Conservation (phyloP, 108 stramenopile species). For the Schizochytrium sp. region DNA sequence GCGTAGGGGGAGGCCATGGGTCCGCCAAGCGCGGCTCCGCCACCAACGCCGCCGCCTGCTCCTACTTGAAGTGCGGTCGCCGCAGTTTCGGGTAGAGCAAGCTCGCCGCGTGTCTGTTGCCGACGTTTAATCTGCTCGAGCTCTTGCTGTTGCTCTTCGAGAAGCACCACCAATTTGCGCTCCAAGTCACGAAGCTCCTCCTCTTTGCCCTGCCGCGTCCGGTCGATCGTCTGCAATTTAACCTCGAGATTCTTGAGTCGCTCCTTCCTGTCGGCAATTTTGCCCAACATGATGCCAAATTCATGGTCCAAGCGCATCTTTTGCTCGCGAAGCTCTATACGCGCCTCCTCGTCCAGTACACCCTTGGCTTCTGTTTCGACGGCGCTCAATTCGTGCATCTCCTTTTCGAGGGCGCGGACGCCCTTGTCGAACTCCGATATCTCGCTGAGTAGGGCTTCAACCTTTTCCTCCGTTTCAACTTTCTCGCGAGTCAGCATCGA, state of each 20-base stretch:
- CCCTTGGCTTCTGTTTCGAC: conserved; percentile 60
- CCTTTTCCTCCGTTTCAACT: conserved; percentile 60
- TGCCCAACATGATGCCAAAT: conserved; percentile 65
- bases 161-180: conserved; percentile 71
- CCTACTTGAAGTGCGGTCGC: neutral
- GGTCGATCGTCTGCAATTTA: conserved; percentile 55
- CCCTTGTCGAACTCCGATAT: conserved; percentile 67
- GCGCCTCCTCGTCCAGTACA: conserved; percentile 45
- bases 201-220: conserved; percentile 60
- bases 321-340: conserved; percentile 58
- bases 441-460: conserved; percentile 56
- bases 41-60: neutral
- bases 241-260: conserved; percentile 56
- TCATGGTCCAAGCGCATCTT: conserved; percentile 71
- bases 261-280: conserved; percentile 69
- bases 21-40: no score
- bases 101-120: conserved; percentile 53
- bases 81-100: conserved; percentile 28
- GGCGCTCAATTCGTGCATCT: conserved; percentile 66
- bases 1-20: neutral
- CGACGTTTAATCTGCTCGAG: conserved; percentile 59
- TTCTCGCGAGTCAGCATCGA: conserved; percentile 71
- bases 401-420: conserved; percentile 60
- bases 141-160: conserved; percentile 76
- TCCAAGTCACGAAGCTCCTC: conserved; percentile 67